A percentile compares a stretch with the other conserved stretches of the same genome.
phyloP scores from a whole-genome alignment of 306 rosid species.

The Vachellia pachyceras region DNA sequence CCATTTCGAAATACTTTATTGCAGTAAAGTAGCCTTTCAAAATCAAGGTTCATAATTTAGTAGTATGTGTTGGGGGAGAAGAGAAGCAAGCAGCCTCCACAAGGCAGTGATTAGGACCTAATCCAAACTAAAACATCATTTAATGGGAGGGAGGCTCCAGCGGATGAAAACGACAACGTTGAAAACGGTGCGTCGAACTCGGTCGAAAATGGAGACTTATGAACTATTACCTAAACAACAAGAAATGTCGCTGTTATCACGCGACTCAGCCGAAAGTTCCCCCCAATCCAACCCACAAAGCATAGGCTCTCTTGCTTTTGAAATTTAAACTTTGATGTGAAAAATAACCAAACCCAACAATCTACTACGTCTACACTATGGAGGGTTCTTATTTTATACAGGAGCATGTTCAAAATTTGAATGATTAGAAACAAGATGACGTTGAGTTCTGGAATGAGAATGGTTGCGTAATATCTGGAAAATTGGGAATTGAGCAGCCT shows the following conservation, averaged over 20 bases:
- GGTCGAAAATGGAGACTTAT: slow-evolving; percentile 22
- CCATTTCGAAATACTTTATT: neutral
- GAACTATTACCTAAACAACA: slow-evolving; percentile 54
- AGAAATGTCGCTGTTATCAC: slow-evolving; percentile 65
- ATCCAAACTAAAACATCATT: neutral
- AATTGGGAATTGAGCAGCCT: slow-evolving; percentile 31
- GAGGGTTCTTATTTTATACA: neutral
- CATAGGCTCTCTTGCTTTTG: slow-evolving; percentile 24
- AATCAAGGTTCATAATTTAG: neutral
- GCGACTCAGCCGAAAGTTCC: slow-evolving; percentile 56
- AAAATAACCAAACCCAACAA: neutral
- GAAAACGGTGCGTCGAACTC: slow-evolving; percentile 40
- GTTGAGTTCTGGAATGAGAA: slow-evolving; percentile 15
- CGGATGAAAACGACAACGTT: slow-evolving; percentile 27
- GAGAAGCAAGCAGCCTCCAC: neutral
- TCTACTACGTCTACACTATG: neutral
- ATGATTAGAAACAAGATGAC: neutral
- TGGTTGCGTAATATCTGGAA: slow-evolving; percentile 5
- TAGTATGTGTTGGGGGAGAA: neutral
- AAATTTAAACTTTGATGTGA: slow-evolving; percentile 13
- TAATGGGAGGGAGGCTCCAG: neutral
- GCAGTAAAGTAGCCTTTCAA: neutral
- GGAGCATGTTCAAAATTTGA: neutral
- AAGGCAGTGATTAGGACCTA: neutral
- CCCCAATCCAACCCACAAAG: slow-evolving; percentile 36